Conservation (phyloP, 176 grass and related monocot species). For the Lolium perenne region DNA sequence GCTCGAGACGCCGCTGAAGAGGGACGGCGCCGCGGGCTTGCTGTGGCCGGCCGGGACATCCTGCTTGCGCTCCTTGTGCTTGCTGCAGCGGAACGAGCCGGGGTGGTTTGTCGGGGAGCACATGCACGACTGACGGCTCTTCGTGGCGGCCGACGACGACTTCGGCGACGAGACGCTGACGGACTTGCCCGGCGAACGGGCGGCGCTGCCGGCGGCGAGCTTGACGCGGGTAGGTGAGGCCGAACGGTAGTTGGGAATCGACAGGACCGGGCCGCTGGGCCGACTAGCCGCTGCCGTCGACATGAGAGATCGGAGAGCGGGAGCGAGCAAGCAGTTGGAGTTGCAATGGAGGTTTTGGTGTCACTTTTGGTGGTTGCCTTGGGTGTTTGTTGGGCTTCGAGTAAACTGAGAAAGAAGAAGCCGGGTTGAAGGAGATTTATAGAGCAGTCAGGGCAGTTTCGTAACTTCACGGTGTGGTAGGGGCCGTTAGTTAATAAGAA, state of each 20-base stretch:
- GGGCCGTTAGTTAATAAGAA: no score
- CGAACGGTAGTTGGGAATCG: constrained; percentile 38
- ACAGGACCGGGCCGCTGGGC: constrained; percentile 35
- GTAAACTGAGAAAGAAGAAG: background rate
- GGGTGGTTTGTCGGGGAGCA: constrained; percentile 78
- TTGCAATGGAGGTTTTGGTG: background rate
- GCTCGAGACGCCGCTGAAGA: background rate
- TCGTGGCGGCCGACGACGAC: background rate
- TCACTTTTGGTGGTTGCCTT: background rate
- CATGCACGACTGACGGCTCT: constrained; percentile 50
- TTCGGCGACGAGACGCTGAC: constrained; percentile 39
- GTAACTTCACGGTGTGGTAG: background rate
- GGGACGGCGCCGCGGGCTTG: background rate
- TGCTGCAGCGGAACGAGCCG: constrained; percentile 73
- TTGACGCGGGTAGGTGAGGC: constrained; percentile 47
- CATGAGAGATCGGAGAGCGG: constrained; percentile 21
- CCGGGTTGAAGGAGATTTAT: background rate
- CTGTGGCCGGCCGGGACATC: background rate
- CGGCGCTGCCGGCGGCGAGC: background rate
- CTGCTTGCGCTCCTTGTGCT: constrained; percentile 54
- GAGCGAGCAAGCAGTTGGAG: background rate
- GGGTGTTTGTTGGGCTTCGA: background rate
- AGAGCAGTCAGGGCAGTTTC: background rate
- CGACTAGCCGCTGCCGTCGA: constrained; percentile 41
- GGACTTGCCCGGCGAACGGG: constrained; percentile 10